Base-by-base conservation (phyloP, 106 monocot species). In the Acorus gramineus region DNA sequence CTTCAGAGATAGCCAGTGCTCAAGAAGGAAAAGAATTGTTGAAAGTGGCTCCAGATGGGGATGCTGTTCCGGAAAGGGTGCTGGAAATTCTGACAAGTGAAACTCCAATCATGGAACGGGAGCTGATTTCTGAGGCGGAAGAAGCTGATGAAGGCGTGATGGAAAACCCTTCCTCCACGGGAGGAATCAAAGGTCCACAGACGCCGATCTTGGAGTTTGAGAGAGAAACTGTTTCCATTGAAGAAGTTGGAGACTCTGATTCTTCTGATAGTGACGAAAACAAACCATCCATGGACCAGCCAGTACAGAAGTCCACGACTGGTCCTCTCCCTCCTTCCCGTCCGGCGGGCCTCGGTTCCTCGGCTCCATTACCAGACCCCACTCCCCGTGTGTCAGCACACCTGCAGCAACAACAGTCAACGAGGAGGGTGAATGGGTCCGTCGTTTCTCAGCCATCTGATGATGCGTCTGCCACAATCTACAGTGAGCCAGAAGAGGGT, bases 331-430 rank as follows among this genome's bases (percentile, higher is more conserved):
- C 72, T 4, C 12, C 78, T 71, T 46, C 68, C 12, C 84, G 42
- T 72, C 96, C 96, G 54, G 82, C 90, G 48, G 96, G 96, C 11
- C 96, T 96, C 44, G 96, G 96, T 46, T 74, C 89, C 4, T 86
- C 90, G 57, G 78, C 76, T 45, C 78, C 87, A 9, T 83, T 87
- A 55, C 51, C 76, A 44, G 79, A 87, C 45, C 80, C 77, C 14
- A n/a, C 78, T 63, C 11, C 76, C 44, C 73, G 84, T n/a, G 28
- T 28, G 28, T 28, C 28, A 1, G 28, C 28, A 28, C 55, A 82
- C 49, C 2, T 76, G 66, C 83, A 81, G 59, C 78, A 71, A 57
- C 11, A 28, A 28, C 28, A 28, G 28, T 28, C 28, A 28, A 28
- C 28, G 28, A 28, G 72, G 2, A 77, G 74, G 66, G 76, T 60